These are phyloP conservation scores for Hondaea fermentalgiana DNA, from an alignment of 108 stramenopile genomes.

Conservation along the genomic window DNA sequence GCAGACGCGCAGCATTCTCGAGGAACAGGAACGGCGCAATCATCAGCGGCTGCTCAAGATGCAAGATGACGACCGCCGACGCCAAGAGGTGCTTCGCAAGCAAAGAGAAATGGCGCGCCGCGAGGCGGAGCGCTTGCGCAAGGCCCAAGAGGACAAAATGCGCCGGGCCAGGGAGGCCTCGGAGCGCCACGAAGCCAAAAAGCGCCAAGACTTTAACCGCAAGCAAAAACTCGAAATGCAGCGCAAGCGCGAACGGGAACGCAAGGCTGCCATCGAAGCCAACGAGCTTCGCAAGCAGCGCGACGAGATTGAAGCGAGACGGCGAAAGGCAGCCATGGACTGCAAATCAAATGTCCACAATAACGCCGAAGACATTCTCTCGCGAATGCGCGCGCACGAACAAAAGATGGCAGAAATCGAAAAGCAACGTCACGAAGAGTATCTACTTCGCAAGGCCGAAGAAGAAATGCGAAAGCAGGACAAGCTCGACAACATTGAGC, in stretches of 20 bases:
- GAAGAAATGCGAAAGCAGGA: conserved; percentile 48
- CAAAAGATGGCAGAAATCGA: conserved; percentile 22
- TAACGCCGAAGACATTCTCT: neutral
- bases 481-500: conserved; percentile 60
- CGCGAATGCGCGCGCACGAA: neutral
- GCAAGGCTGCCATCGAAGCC: neutral
- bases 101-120: neutral
- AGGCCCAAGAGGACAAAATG: neutral
- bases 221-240: neutral
- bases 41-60: conserved; percentile 38
- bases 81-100: neutral
- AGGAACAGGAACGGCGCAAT: conserved; percentile 41
- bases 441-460: conserved; percentile 30
- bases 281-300: neutral
- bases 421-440: conserved; percentile 7
- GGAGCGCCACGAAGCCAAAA: neutral
- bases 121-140: neutral
- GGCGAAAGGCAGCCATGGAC: neutral
- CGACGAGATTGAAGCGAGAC: neutral
- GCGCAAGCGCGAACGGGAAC: neutral
- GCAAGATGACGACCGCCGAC: conserved; percentile 36
- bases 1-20: conserved; percentile 19
- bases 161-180: neutral
- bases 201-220: neutral
- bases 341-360: neutral